These are phyloP conservation scores for Termitomyces sp. DNA, from an alignment of 768 basidiomycete genomes.

Conservation along the genomic window DNA sequence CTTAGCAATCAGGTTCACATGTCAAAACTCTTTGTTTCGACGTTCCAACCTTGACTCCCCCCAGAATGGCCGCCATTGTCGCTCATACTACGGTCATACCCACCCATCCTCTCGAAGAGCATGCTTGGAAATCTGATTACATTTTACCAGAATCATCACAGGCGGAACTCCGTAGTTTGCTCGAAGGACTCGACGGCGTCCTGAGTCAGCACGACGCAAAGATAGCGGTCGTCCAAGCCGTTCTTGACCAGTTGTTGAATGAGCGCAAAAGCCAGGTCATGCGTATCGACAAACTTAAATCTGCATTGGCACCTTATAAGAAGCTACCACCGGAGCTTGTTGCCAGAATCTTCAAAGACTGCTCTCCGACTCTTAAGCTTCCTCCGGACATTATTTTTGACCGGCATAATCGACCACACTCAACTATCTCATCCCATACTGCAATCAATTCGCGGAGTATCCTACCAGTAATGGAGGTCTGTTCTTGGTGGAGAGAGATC, in stretches of 20 bases:
- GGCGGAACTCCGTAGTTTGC: not conserved
- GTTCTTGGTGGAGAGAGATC: constrained; percentile 8
- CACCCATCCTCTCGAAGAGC: not conserved
- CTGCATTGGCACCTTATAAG: constrained; percentile 1
- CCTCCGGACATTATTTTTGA: not conserved
- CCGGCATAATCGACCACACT: not conserved
- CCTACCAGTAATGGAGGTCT: not conserved
- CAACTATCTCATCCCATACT: not conserved
- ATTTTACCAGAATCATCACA: not conserved
- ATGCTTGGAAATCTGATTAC: constrained; percentile 1
- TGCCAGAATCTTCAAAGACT: not conserved
- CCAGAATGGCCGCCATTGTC: not conserved
- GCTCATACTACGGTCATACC: not conserved
- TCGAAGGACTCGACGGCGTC: not conserved
- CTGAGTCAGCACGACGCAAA: not conserved
- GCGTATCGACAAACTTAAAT: constrained; percentile 1
- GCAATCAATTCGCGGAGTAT: not conserved
- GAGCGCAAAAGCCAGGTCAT: not conserved
- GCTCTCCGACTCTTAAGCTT: not conserved
- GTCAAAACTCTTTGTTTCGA: not conserved
- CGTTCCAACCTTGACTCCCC: not conserved
- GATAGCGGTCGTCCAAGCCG: not conserved
- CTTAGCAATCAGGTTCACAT: too few species aligned
- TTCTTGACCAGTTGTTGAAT: not conserved
- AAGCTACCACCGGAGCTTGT: constrained; percentile 5